A percentile compares a stretch with the other conserved stretches of the same genome.
Conservation (phyloP, 2,329 filamentous ascomycete species). For the Scleromitrula shiraiana region DNA sequence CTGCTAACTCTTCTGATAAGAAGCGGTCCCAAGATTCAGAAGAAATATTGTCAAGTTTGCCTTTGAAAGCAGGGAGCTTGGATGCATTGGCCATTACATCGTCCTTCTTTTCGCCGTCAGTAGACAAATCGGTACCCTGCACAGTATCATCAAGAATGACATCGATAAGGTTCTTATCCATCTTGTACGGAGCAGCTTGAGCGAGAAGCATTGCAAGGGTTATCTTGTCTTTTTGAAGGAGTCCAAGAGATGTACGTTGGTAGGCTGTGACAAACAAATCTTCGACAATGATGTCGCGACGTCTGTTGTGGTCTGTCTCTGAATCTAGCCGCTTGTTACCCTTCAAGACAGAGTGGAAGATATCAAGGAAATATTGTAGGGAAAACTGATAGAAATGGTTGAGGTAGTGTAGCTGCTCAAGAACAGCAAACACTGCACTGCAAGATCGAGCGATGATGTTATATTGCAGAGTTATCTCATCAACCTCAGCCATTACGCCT, state of each 20-base stretch:
- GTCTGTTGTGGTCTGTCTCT: conserved; percentile 66
- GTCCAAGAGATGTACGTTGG: conserved; percentile 83
- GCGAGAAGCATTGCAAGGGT: conserved; percentile 92
- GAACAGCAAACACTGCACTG: conserved; percentile 92
- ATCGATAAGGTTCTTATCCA: conserved; percentile 87
- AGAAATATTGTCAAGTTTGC: conserved; percentile 55
- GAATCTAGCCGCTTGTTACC: conserved; percentile 65
- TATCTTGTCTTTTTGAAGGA: conserved; percentile 89
- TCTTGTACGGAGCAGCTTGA: conserved; percentile 90
- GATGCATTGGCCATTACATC: conserved; percentile 61
- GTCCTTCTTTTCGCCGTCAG: conserved; percentile 52
- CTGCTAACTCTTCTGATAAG: conserved; percentile 76
- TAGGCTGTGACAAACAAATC: conserved; percentile 89
- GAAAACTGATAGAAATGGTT: conserved; percentile 99
- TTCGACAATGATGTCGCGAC: conserved; percentile 83
- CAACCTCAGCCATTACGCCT: conserved; percentile 96
- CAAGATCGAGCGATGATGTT: conserved; percentile 87
- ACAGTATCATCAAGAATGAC: conserved; percentile 72
- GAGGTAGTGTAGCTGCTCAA: conserved; percentile 95
- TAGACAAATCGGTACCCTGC: conserved; percentile 71
- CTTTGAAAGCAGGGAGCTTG: conserved; percentile 66
- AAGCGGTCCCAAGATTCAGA: conserved; percentile 70
- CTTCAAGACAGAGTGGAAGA: conserved; percentile 87
- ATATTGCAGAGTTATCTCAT: conserved; percentile 92
- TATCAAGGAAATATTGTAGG: conserved; percentile 93